These are phyloP conservation scores for Mortierella claussenii DNA, from an alignment of 192 early-diverging fungal genomes.

Conservation along the genomic window DNA sequence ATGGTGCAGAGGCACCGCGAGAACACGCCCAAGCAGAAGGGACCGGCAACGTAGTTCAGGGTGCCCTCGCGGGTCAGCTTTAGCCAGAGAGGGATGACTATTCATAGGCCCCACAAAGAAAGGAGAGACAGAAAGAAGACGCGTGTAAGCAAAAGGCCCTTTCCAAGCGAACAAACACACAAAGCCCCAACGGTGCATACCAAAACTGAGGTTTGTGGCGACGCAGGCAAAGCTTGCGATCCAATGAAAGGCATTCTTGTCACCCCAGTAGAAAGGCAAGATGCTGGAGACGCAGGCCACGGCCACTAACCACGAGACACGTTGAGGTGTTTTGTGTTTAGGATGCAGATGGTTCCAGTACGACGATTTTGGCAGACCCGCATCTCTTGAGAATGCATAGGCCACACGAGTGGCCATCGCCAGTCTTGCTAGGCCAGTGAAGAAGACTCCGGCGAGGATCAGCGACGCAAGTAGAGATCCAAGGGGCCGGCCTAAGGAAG, in stretches of 20 bases:
- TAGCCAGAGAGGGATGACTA: slow-evolving; percentile 35
- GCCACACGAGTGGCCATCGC: slow-evolving; percentile 16
- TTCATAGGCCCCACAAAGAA: not conserved
- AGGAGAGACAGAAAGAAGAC: not conserved
- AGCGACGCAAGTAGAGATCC: slow-evolving; percentile 5
- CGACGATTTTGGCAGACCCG: slow-evolving; percentile 28
- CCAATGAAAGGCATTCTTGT: slow-evolving; percentile 47
- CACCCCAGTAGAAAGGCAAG: slow-evolving; percentile 46
- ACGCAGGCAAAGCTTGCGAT: slow-evolving; percentile 35
- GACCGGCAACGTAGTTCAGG: slow-evolving; percentile 13
- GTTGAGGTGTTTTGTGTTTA: slow-evolving; percentile 28
- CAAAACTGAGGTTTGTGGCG: slow-evolving; percentile 35
- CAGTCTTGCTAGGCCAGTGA: slow-evolving; percentile 25
- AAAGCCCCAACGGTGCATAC: slow-evolving; percentile 10
- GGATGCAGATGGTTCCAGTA: slow-evolving; percentile 41
- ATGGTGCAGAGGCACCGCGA: slow-evolving; percentile 16
- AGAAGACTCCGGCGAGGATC: slow-evolving; percentile 23
- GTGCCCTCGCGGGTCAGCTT: slow-evolving; percentile 19
- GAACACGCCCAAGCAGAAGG: slow-evolving; percentile 12
- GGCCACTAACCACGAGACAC: slow-evolving; percentile 40
- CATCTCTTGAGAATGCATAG: slow-evolving; percentile 42
- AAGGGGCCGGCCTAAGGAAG: slow-evolving; percentile 3
- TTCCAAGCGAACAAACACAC: not conserved
- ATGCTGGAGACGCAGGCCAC: slow-evolving; percentile 29
- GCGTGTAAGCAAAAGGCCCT: too few species aligned